Evolutionary conservation across 768 basidiomycete genomes (phyloP).

Genomic region (Clitopilus passeckerianus): DNA sequence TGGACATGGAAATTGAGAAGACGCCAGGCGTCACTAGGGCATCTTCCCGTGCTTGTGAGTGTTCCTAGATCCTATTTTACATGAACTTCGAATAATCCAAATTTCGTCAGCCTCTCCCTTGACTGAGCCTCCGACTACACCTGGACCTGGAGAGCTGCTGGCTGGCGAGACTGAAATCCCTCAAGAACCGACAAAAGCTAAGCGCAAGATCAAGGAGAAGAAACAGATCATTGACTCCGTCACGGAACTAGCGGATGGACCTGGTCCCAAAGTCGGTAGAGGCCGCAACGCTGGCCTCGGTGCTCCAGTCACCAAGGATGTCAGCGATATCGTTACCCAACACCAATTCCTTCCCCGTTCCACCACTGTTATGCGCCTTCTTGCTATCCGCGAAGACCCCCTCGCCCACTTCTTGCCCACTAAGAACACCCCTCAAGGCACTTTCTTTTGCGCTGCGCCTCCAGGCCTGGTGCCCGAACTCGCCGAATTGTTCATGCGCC

Average conservation of each 20-base stretch:
- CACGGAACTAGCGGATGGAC: slow-evolving; percentile 74
- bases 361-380: slow-evolving; percentile 76
- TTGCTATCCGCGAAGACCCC: slow-evolving; percentile 84
- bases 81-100: not conserved
- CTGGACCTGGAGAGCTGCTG: slow-evolving; percentile 56
- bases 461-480: slow-evolving; percentile 82
- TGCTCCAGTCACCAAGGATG: slow-evolving; percentile 47
- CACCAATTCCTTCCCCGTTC: slow-evolving; percentile 87
- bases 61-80: not conserved
- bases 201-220: slow-evolving; percentile 63
- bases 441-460: slow-evolving; percentile 80
- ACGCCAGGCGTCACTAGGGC: slow-evolving; percentile 57
- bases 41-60: slow-evolving; percentile 67
- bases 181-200: slow-evolving; percentile 31
- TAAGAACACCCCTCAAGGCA: slow-evolving; percentile 63
- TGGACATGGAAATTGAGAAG: slow-evolving; percentile 32
- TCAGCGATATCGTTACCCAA: slow-evolving; percentile 70
- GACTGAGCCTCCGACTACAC: slow-evolving; percentile 71
- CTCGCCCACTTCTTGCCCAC: slow-evolving; percentile 83
- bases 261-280: slow-evolving; percentile 48
- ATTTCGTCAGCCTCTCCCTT: slow-evolving; percentile 61
- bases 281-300: slow-evolving; percentile 49
- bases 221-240: slow-evolving; percentile 90
- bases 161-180: slow-evolving; percentile 39
- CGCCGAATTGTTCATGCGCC: slow-evolving; percentile 79